phyloP scores from a whole-genome alignment of 2,329 filamentous ascomycete genomes.

The Xylariomycetidae sp. region DNA sequence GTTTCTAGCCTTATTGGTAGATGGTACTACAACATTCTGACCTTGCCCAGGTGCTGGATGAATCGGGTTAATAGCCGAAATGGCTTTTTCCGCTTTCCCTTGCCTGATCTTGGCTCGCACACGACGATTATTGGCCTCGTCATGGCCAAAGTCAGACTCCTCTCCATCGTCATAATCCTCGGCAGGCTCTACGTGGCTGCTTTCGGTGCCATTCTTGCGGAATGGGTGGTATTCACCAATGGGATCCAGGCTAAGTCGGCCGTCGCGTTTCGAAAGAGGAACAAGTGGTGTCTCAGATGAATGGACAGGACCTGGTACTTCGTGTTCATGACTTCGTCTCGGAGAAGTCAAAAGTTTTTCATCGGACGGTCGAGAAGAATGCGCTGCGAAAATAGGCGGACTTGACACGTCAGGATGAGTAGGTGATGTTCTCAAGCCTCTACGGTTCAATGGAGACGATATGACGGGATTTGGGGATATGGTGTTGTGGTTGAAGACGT shows the following conservation, averaged over 20 bases:
- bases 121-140: conserved; percentile 18
- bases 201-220: conserved; percentile 9
- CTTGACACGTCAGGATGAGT: conserved; percentile 37
- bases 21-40: conserved; percentile 27
- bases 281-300: conserved; percentile 13
- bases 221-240: conserved; percentile 23
- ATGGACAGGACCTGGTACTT: conserved; percentile 6
- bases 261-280: conserved; percentile 6
- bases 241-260: conserved; percentile 18
- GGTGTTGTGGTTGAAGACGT: conserved; percentile 36
- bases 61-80: conserved; percentile 22
- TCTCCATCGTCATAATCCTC: conserved; percentile 14
- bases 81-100: conserved; percentile 21
- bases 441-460: conserved; percentile 47
- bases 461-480: conserved; percentile 41
- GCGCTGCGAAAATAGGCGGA: conserved; percentile 29
- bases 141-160: conserved; percentile 22
- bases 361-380: conserved; percentile 16
- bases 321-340: conserved; percentile 7
- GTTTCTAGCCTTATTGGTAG: too few relatives aligned
- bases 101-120: conserved; percentile 20
- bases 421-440: conserved; percentile 43
- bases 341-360: conserved; percentile 11
- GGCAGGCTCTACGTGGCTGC: conserved; percentile 7
- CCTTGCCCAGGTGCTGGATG: too few relatives aligned